Base-by-base conservation (phyloP, 116 monocot species). In the Cymodocea nodosa region DNA sequence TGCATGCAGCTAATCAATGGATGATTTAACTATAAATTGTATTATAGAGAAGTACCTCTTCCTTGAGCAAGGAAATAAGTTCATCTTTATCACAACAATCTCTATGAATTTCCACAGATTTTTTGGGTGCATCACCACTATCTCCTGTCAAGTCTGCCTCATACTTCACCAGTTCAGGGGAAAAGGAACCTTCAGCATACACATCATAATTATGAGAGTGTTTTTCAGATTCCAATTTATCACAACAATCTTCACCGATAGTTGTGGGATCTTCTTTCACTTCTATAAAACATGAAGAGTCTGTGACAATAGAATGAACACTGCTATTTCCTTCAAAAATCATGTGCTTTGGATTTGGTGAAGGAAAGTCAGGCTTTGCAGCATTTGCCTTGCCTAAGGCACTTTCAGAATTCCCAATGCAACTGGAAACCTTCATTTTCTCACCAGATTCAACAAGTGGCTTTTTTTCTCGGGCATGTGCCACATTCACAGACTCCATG, bases 41-140 rank as follows among this genome's bases (percentile, higher is more conserved):
- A 63, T 63, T 63, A 56, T 24, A 57, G 30, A 57, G 23, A 22
- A 44, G 9, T 44, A 44, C 94, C 89, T 94, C 82, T 61, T 86
- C 80, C 65, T 81, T 75, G 52, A 89, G 64, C 50, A 65, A 68
- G 55, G 66, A 66, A 51, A 82, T 80, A 40, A 77, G 25, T 51
- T 76, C 72, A 40, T 84, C 86, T 65, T 78, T 86, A 19, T 74
- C 78, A 64, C 55, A 25, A 60, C 50, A 48, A 62, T 67, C 72
- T 56, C 66, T 71, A 58, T 34, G 36, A 40, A n/a, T n/a, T 69
- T 37, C 52, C 22, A 10, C 71, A 69, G 37, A 6, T 19, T 16
- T 52, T 62, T 37, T 49, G 68, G 55, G 64, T 7, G 14, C 50
- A n/a, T 40, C 56, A 66, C 19, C 66, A 34, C 15, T 23, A 34